Evolutionary conservation across 768 basidiomycete genomes (phyloP).

Genomic region (Podaxis rugospora): DNA sequence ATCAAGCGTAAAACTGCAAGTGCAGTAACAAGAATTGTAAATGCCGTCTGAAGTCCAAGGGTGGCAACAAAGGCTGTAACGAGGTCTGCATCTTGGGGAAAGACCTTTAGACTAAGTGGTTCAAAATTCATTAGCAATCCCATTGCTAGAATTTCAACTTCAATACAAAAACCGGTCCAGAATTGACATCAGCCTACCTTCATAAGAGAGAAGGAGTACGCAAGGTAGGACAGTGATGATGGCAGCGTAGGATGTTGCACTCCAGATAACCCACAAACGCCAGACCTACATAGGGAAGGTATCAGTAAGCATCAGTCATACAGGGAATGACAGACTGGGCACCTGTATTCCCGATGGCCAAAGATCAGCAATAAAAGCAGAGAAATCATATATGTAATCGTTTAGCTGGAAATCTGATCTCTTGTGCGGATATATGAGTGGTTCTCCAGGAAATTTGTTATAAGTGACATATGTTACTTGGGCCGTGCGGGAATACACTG

Average conservation of each 20-base stretch:
- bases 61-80: background rate
- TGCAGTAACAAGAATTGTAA: background rate
- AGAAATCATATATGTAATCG: no score
- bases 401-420: background rate
- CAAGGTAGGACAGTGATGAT: background rate
- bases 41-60: background rate
- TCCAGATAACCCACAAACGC: background rate
- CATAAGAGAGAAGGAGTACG: background rate
- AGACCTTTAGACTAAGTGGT: background rate
- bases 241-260: background rate
- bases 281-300: background rate
- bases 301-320: background rate
- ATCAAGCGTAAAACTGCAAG: background rate
- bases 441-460: background rate
- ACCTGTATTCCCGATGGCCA: background rate
- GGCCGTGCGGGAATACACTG: background rate
- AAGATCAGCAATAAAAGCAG: background rate
- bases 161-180: background rate
- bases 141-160: background rate
- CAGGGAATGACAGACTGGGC: background rate
- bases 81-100: background rate
- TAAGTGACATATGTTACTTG: background rate
- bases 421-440: background rate
- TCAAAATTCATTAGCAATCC: background rate
- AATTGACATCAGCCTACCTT: background rate